phyloP scores from a whole-genome alignment of 108 stramenopile genomes.

The Fragilaria radians region DNA sequence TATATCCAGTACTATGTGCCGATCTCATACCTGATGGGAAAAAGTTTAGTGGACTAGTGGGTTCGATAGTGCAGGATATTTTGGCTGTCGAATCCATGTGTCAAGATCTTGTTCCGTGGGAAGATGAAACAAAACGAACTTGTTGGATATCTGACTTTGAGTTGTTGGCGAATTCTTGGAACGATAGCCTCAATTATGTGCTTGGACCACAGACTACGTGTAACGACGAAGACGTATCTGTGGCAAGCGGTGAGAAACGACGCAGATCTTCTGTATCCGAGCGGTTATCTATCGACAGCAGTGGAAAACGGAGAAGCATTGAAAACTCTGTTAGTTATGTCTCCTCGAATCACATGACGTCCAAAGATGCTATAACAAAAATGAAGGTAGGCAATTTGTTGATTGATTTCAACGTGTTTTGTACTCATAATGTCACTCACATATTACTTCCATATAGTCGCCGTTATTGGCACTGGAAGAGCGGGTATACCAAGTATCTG shows the following conservation, averaged over 20 bases:
- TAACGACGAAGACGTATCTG: too few species aligned
- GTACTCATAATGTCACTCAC: constrained; percentile 29
- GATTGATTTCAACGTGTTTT: too few species aligned
- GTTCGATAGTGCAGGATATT: constrained; percentile 47
- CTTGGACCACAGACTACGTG: constrained; percentile 1
- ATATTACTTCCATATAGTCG: constrained; percentile 10
- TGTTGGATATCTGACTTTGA: constrained; percentile 53
- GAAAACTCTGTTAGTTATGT: too few species aligned
- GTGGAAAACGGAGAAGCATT: too few species aligned
- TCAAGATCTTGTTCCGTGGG: constrained; percentile 53
- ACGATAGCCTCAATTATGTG: constrained; percentile 21
- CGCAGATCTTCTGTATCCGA: too few species aligned
- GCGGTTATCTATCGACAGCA: too few species aligned
- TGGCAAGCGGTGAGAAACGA: too few species aligned
- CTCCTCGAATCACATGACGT: too few species aligned
- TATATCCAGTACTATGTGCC: constrained; percentile 20
- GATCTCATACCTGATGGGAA: constrained; percentile 32
- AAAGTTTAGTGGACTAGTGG: constrained; percentile 61
- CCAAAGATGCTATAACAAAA: too few species aligned
- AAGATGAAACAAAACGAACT: constrained; percentile 36
- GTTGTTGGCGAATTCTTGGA: constrained; percentile 50
- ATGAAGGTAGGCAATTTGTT: too few species aligned
- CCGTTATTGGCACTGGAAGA: constrained; percentile 44
- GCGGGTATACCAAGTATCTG: constrained; percentile 45
- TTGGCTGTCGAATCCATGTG: constrained; percentile 54